Evolutionary conservation across 1,284 basidiomycete species (phyloP), one percentile per base, ranked within the genome.

Genomic region (Austroboletus olivaceoglutinosus): DNA sequence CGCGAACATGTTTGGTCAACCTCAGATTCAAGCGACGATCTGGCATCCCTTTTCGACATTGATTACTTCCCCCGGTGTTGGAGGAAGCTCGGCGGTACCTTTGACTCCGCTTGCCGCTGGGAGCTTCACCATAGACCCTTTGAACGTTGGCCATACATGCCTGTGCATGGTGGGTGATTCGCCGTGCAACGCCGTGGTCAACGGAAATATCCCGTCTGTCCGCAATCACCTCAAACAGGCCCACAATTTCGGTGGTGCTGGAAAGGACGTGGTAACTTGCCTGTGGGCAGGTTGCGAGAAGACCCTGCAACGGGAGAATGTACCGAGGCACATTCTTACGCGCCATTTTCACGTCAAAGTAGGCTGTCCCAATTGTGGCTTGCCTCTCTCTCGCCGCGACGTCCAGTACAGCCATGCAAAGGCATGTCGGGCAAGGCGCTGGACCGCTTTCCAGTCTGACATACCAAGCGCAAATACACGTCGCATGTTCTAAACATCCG

Each of bases 331-430:
- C 16, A 53, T 63, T 9, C 5, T 56, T 5, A 16, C 47, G 0
- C 4, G 51, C n/a, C 61, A 66, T 34, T 31, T 66, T 12, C 34
- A 27, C 5, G 48, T 54, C 18, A 46, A 37, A 40, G 48, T 54
- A 30, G 2, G 0, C 5, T 63, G 61, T 27, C 7, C 0, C 3
- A 29, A 1, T 2, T 63, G 61, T 30, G 53, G 58, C 1, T 0
- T 30, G 4, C 4, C 1, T 5, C 52, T 66, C 29, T 63, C 62
- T 27, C 64, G 64, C 9, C n/a, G 34, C 6, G 61, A 63, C 31
- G 62, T 63, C 38, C 44, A n/a, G 25, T 39, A 41, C 4, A 43
- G 44, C 11, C 61, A 63, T 21, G 40, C 40, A 18, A 50, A 10
- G 5, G 43, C 6, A 8, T 65, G 63, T n/a, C 50, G 9, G 3